Percentiles rank a stretch among this genome's conserved stretches.
These are phyloP conservation scores for Rhytidhysteron rufulum DNA, from an alignment of 2,329 filamentous ascomycete genomes.

Conservation along the genomic window DNA sequence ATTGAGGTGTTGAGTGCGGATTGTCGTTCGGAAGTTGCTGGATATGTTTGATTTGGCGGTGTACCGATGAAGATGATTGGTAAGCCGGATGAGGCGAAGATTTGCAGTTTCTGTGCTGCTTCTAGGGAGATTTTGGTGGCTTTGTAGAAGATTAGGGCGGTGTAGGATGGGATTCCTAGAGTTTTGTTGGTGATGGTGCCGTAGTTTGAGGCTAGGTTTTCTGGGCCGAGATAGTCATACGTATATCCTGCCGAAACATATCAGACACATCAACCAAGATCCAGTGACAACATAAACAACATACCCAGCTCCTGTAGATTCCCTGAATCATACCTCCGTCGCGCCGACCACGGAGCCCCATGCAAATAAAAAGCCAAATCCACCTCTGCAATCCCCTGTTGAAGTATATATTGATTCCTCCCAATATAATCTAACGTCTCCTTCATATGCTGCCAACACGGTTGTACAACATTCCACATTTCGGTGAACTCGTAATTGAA, in stretches of 20 bases:
- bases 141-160: slow-evolving; percentile 40
- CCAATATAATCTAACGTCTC: slow-evolving; percentile 37
- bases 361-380: slow-evolving; percentile 42
- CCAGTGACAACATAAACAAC: slow-evolving; percentile 12
- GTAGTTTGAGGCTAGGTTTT: slow-evolving; percentile 40
- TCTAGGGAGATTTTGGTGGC: slow-evolving; percentile 32
- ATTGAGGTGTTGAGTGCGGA: slow-evolving; percentile 16
- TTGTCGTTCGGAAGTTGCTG: slow-evolving; percentile 13
- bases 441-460: slow-evolving; percentile 39
- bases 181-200: slow-evolving; percentile 34
- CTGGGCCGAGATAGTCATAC: slow-evolving; percentile 45
- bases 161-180: slow-evolving; percentile 43
- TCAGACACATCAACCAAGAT: slow-evolving; percentile 12
- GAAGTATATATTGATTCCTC: slow-evolving; percentile 37
- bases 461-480: slow-evolving; percentile 38
- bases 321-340: slow-evolving; percentile 8
- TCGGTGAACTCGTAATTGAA: slow-evolving; percentile 43
- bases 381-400: slow-evolving; percentile 36
- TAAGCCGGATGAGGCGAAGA: slow-evolving; percentile 37
- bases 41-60: slow-evolving; percentile 14
- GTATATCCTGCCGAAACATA: slow-evolving; percentile 31
- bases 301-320: slow-evolving; percentile 11
- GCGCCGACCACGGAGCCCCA: slow-evolving; percentile 9
- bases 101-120: slow-evolving; percentile 30
- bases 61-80: slow-evolving; percentile 38